Conservation (phyloP, 768 basidiomycete species). For the Punctularia strigosozonata region DNA sequence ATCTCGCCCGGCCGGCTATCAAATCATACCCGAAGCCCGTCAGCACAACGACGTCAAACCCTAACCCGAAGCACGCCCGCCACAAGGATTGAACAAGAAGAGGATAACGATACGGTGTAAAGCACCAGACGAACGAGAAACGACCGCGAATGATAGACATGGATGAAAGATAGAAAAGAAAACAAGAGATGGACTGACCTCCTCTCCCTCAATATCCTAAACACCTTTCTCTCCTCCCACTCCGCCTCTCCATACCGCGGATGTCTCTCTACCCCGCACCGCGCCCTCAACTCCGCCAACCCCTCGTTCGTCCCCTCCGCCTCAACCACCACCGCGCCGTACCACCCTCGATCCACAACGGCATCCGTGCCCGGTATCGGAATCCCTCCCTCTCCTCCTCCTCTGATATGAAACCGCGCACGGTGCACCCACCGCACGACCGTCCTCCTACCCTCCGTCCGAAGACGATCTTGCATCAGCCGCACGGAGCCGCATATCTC, state of each 20-base stretch:
- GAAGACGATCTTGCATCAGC: conserved; percentile 63
- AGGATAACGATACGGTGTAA: too few relatives aligned
- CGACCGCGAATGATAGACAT: too few relatives aligned
- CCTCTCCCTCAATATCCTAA: conserved; percentile 64
- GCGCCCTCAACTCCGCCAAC: conserved; percentile 61
- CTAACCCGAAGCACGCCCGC: conserved; percentile 1
- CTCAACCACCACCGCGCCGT: conserved; percentile 73
- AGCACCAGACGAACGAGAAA: too few relatives aligned
- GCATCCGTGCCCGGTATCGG: conserved; percentile 30
- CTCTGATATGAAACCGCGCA: conserved; percentile 69
- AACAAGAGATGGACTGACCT: conserved; percentile 38
- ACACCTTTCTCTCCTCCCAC: conserved; percentile 41
- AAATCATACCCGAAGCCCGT: conserved; percentile 3
- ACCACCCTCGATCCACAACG: conserved; percentile 71
- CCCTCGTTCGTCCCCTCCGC: conserved; percentile 84
- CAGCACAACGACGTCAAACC: conserved; percentile 1
- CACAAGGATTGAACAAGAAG: conserved; percentile 2
- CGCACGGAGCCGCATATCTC: conserved; percentile 67
- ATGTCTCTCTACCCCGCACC: conserved; percentile 63
- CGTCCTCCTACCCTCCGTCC: conserved; percentile 74
- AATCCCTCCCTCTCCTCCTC: too few relatives aligned
- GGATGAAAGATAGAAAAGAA: too few relatives aligned
- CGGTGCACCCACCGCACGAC: conserved; percentile 82
- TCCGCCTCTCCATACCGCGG: conserved; percentile 32
- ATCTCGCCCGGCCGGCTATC: conserved; percentile 62